Percentiles rank a stretch among this genome's conserved stretches.
Evolutionary conservation across 495 filamentous ascomycete species (phyloP).

Genomic region (Penicillium cinerascens): DNA sequence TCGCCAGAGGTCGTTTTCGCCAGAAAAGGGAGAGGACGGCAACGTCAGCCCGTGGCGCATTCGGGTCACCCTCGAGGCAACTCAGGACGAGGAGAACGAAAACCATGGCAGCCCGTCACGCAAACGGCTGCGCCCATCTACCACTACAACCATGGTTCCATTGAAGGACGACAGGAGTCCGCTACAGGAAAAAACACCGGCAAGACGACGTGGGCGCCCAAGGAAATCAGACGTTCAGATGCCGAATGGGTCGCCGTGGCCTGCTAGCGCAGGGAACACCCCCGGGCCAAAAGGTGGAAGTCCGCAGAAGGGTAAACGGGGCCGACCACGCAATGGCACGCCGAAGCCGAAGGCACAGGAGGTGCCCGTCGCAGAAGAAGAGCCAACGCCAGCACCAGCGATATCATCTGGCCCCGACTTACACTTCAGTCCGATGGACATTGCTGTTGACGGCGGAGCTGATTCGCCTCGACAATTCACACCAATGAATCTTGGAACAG

Average conservation of each 20-base stretch:
- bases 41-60: constrained; percentile 56
- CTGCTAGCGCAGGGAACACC: constrained; percentile 37
- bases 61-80: constrained; percentile 55
- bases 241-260: constrained; percentile 32
- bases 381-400: constrained; percentile 12
- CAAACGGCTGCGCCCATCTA: constrained; percentile 38
- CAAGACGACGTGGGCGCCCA: constrained; percentile 42
- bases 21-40: constrained; percentile 35
- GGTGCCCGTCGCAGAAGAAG: constrained; percentile 11
- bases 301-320: constrained; percentile 33
- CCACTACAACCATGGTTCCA: constrained; percentile 52
- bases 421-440: constrained; percentile 24
- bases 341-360: constrained; percentile 16
- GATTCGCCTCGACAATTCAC: constrained; percentile 19
- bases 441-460: constrained; percentile 10
- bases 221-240: constrained; percentile 38
- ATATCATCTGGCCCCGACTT: neutral
- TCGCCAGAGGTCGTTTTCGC: constrained; percentile 33
- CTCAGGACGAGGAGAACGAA: constrained; percentile 42
- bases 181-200: constrained; percentile 30
- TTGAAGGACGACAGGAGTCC: constrained; percentile 45
- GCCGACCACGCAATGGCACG: constrained; percentile 39
- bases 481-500: constrained; percentile 25
- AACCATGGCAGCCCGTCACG: constrained; percentile 30
- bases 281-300: constrained; percentile 13